Evolutionary conservation across 2,329 filamentous ascomycete species (phyloP).

Genomic region (Alternaria tenuissima): DNA sequence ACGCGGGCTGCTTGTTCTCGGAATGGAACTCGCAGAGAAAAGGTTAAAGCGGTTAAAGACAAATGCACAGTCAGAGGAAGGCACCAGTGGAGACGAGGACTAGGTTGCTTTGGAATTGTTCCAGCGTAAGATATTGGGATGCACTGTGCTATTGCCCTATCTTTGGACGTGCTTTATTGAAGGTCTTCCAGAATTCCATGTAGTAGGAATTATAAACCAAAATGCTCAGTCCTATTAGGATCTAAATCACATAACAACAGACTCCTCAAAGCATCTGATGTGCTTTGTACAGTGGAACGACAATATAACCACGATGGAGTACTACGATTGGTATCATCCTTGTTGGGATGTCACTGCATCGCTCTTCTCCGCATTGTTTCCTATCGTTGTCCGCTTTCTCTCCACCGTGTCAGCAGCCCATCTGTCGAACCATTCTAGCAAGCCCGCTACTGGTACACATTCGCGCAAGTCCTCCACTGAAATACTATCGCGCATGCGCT

Average conservation of each 20-base stretch:
- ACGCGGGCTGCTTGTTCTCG: neutral
- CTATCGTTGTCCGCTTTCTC: neutral
- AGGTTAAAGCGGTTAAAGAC: neutral
- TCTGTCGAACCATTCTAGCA: neutral
- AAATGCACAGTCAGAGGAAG: neutral
- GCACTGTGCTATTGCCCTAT: neutral
- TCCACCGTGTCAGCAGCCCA: neutral
- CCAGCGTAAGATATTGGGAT: neutral
- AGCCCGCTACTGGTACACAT: neutral
- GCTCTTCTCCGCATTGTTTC: neutral
- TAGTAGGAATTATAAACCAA: neutral
- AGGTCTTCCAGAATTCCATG: neutral
- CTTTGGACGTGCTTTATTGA: neutral
- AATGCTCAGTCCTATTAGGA: neutral
- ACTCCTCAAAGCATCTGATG: neutral
- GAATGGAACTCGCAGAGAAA: neutral
- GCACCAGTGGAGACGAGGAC: neutral
- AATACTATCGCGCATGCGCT: no score
- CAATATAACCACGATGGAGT: neutral
- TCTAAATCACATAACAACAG: neutral
- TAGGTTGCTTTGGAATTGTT: neutral
- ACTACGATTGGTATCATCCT: neutral
- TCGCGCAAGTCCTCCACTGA: no score
- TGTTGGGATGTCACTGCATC: neutral
- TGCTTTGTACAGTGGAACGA: neutral